phyloP scores from a whole-genome alignment of 352 stramenopile species.

The Phytophthora boehmeriae region DNA sequence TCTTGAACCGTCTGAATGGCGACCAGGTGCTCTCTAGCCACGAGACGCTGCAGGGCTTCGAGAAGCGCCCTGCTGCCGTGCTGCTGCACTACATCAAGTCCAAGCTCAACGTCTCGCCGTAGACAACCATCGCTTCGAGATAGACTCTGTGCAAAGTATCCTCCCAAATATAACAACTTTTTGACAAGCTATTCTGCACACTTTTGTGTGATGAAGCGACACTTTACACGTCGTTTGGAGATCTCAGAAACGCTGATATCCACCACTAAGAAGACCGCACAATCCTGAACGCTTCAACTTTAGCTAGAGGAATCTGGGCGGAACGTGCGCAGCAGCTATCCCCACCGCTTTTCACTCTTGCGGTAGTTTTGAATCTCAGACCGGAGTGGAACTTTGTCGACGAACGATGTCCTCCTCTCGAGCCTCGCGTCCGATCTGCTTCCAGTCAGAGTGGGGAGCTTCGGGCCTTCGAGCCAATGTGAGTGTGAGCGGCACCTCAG shows the following conservation, averaged over 20 bases:
- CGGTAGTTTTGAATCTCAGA: not conserved
- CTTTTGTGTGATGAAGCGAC: not conserved
- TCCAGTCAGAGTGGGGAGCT: slow-evolving; percentile 16
- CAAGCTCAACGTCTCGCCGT: slow-evolving; percentile 35
- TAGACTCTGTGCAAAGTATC: slow-evolving; percentile 13
- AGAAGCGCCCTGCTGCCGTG: slow-evolving; percentile 60
- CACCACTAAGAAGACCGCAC: not conserved
- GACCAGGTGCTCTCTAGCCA: slow-evolving; percentile 72
- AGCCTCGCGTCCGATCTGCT: slow-evolving; percentile 22
- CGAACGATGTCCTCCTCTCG: slow-evolving; percentile 15
- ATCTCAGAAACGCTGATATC: not conserved
- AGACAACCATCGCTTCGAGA: slow-evolving; percentile 3
- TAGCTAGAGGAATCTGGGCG: not conserved
- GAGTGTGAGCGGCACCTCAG: slow-evolving; percentile 55
- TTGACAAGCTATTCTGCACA: not conserved
- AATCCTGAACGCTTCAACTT: not conserved
- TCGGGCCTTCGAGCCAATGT: slow-evolving; percentile 19
- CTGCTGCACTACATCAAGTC: slow-evolving; percentile 81
- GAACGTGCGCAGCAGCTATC: not conserved
- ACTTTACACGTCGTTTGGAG: not conserved
- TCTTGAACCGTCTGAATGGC: slow-evolving; percentile 81
- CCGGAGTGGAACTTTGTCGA: too few relatives aligned
- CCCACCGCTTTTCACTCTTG: slow-evolving; percentile 21
- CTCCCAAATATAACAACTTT: slow-evolving; percentile 16
- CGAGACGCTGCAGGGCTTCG: slow-evolving; percentile 67